These are phyloP conservation scores for Miscanthus lutarioriparius DNA, from an alignment of 176 grass and related monocot species.

Conservation along the genomic window DNA sequence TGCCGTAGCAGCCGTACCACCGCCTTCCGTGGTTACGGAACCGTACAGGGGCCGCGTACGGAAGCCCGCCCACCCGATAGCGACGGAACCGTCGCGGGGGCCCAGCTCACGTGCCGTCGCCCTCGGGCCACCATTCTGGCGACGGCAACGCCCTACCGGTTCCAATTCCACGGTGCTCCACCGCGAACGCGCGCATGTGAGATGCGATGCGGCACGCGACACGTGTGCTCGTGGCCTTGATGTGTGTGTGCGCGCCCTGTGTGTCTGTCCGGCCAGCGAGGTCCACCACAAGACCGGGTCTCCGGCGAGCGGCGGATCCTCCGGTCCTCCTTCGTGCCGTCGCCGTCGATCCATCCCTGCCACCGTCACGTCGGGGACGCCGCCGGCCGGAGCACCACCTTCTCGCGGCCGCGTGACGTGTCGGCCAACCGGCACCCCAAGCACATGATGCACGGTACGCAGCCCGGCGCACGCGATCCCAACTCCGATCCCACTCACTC, in stretches of 20 bases:
- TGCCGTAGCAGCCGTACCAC: background rate
- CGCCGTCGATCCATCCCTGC: no score
- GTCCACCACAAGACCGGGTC: background rate
- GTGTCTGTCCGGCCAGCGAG: background rate
- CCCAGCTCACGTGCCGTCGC: constrained; percentile 22
- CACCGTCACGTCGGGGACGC: no score
- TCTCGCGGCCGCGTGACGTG: background rate
- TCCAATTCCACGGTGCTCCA: background rate
- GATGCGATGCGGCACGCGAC: background rate
- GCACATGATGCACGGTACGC: background rate
- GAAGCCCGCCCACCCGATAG: constrained; percentile 13
- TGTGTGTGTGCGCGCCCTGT: background rate
- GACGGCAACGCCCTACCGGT: constrained; percentile 12
- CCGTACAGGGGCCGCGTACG: constrained; percentile 64
- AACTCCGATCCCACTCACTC: no score
- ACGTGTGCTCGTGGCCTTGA: background rate
- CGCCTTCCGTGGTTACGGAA: constrained; percentile 39
- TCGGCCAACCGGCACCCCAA: rapidly evolving
- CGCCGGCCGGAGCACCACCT: background rate
- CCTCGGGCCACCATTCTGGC: background rate
- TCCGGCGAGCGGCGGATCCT: background rate
- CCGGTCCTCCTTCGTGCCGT: no score
- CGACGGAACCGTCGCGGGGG: background rate
- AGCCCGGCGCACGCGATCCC: background rate
- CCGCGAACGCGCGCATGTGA: background rate